Conservation (phyloP, 2,329 filamentous ascomycete genomes). For the Ophiostoma montium region DNA sequence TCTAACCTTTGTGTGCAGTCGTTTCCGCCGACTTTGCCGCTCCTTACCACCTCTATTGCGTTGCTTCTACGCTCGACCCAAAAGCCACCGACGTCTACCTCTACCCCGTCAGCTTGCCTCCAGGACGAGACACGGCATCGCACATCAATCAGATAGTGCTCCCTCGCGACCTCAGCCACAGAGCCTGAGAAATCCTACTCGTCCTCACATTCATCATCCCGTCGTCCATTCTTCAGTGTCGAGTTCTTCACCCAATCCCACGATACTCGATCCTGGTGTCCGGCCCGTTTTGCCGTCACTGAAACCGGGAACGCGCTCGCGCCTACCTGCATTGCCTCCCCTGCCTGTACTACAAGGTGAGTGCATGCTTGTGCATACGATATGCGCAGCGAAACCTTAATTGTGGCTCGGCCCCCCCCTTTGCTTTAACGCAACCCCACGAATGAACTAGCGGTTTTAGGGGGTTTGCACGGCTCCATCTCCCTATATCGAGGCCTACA, state of each 20-base stretch:
- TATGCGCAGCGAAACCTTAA: conserved; percentile 10
- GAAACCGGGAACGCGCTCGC: conserved; percentile 4
- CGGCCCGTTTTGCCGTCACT: not conserved
- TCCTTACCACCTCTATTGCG: not conserved
- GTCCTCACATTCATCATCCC: too few species aligned
- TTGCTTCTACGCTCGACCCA: not conserved
- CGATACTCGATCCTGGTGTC: not conserved
- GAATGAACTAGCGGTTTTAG: not conserved
- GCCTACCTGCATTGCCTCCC: not conserved
- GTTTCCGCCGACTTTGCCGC: not conserved
- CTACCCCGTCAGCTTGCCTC: too few species aligned
- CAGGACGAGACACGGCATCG: too few species aligned
- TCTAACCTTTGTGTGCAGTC: conserved; percentile 7
- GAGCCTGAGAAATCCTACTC: too few species aligned
- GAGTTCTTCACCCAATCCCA: too few species aligned
- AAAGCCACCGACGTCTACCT: too few species aligned
- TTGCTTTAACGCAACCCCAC: not conserved
- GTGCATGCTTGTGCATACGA: conserved; percentile 3
- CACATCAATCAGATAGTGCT: too few species aligned
- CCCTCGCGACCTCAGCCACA: too few species aligned
- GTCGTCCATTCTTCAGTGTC: too few species aligned
- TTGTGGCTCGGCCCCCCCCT: conserved; percentile 8
- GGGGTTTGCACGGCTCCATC: not conserved
- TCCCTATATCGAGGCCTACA: not conserved
- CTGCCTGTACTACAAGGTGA: conserved; percentile 2